Conservation (phyloP, 345 rosid genomes). For the sweet orange (Citrus sinensis) region DVS_A1.0 CM039166.1:362001-362500, state of each 20-base stretch:
- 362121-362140: slow-evolving; percentile 41
- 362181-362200: neutral
- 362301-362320: neutral
- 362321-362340: neutral
- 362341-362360: too few relatives aligned
- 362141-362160: slow-evolving; percentile 41
- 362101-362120: slow-evolving; percentile 51
- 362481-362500: too few relatives aligned
- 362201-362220: neutral
- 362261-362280: neutral
- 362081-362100: slow-evolving; percentile 43
- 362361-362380: too few relatives aligned
- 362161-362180: slow-evolving; percentile 25
- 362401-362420: too few relatives aligned
- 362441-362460: too few relatives aligned
- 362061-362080: slow-evolving; percentile 50
- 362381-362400: too few relatives aligned
- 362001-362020: slow-evolving; percentile 68
- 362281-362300: too few relatives aligned
- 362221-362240: slow-evolving; percentile 18
- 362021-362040: slow-evolving; percentile 49
- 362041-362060: slow-evolving; percentile 40
- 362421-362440: too few relatives aligned
- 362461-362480: too few relatives aligned
- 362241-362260: neutral